Percentiles rank a stretch among this genome's conserved stretches.
Conservation (phyloP, 306 rosid species). For the Castanopsis chinensis region DNA sequence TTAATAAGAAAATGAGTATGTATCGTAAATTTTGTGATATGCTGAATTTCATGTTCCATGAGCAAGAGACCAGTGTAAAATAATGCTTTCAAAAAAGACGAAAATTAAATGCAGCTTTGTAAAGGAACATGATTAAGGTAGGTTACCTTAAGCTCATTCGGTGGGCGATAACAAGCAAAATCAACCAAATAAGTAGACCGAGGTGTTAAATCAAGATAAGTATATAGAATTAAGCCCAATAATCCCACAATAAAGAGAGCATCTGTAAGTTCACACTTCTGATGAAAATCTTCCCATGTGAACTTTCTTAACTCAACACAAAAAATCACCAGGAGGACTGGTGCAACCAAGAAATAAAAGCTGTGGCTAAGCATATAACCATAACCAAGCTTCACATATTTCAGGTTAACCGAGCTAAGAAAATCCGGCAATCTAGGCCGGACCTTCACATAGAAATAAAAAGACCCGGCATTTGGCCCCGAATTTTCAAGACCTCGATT, state of each 20-base stretch:
- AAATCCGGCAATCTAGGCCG: conserved; percentile 16
- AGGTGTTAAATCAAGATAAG: conserved; percentile 32
- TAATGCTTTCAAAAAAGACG: too few species aligned
- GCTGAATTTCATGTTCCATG: too few species aligned
- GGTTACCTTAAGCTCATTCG: conserved; percentile 58
- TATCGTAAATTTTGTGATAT: too few species aligned
- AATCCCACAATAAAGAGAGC: conserved; percentile 18
- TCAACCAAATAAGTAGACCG: conserved; percentile 57
- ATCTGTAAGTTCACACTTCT: neutral
- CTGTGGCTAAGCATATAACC: conserved; percentile 12
- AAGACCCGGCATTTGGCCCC: conserved; percentile 14
- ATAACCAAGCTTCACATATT: conserved; percentile 28
- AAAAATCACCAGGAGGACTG: conserved; percentile 3
- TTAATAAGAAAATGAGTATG: too few species aligned
- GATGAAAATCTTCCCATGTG: neutral
- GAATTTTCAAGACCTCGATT: conserved; percentile 7
- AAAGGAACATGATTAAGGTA: neutral
- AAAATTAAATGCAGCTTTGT: neutral
- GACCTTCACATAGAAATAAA: conserved; percentile 16
- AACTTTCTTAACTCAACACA: conserved; percentile 9
- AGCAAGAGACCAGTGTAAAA: too few species aligned
- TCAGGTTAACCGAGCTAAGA: conserved; percentile 16
- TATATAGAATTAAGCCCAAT: conserved; percentile 12
- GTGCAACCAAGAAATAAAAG: conserved; percentile 15
- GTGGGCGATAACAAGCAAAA: conserved; percentile 67